These are phyloP conservation scores for Baeospora myosura DNA, from an alignment of 1,284 basidiomycete genomes.

Conservation along the genomic window DNA sequence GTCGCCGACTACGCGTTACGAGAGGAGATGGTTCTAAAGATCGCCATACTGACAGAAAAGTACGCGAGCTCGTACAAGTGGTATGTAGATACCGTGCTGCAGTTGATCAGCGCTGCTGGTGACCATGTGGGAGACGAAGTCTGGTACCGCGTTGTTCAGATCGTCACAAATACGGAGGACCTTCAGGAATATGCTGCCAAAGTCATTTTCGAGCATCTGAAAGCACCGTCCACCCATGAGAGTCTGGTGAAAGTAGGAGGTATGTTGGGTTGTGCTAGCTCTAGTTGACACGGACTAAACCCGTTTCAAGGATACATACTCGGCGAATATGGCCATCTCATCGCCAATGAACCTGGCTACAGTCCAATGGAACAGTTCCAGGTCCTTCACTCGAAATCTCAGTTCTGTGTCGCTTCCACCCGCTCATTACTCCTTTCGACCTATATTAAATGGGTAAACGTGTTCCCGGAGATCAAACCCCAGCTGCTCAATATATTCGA, in stretches of 20 bases:
- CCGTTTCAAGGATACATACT: constrained; percentile 75
- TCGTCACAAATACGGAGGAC: constrained; percentile 97
- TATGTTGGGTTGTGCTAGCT: constrained; percentile 25
- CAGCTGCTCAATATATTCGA: constrained; percentile 94
- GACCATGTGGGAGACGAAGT: constrained; percentile 99
- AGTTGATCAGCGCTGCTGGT: constrained; percentile 92
- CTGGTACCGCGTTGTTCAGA: constrained; percentile 98
- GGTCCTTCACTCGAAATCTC: constrained; percentile 89
- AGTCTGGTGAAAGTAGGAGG: constrained; percentile 96
- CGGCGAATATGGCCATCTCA: constrained; percentile 95
- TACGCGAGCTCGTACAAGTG: constrained; percentile 93
- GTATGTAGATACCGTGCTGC: constrained; percentile 95
- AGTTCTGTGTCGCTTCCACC: constrained; percentile 89
- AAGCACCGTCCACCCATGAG: constrained; percentile 87
- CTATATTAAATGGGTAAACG: constrained; percentile 99
- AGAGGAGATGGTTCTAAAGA: constrained; percentile 98
- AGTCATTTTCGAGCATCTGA: constrained; percentile 89
- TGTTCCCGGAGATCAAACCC: constrained; percentile 97
- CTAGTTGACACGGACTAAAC: constrained; percentile 10
- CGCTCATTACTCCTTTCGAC: constrained; percentile 91
- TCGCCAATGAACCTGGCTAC: constrained; percentile 91
- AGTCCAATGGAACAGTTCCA: constrained; percentile 95
- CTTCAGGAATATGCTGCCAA: constrained; percentile 91
- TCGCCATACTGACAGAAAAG: constrained; percentile 96
- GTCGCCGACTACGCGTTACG: constrained; percentile 93